Evolutionary conservation across 2,329 filamentous ascomycete species (phyloP), one percentile per base, ranked within the genome.

Genomic region (Peltaster fructicola): DNA sequence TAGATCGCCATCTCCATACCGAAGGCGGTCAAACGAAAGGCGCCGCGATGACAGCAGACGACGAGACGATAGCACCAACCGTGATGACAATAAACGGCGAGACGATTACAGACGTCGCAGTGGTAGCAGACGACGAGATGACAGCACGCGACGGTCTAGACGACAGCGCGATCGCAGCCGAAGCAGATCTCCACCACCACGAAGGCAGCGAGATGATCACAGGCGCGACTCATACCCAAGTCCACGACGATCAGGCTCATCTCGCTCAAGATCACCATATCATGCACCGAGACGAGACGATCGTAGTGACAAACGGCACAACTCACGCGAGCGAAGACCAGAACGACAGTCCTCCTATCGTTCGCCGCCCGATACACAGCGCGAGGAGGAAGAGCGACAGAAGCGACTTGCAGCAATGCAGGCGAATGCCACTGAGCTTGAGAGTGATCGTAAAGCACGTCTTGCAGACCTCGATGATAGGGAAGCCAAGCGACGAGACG

Each of bases 361-460:
- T 7, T 44, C 43, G 15, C 41, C 44, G 9, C 39, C 39, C 3
- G 33, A 39, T 8, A 24, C 30, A 11, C 20, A 26, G 15, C 11
- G 14, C 17, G 43, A 41, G 11, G 43, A 41, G 11, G 48, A 43
- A 6, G 49, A 47, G 27, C 46, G 47, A 15, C 45, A 43, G 7
- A 43, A 37, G 17, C 52, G 47, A 28, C 33, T 54, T 7, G 51
- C 51, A 4, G 50, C 43, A 7, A 56, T 55, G 52, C 50, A 52
- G 23, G 43, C 40, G 10, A 49, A 52, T 27, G 52, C 51, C 19
- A 62, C 60, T 1, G 67, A 74, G 7, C 56, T 90, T 23, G 77
- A 85, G 38, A 45, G 57, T n/a, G 71, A 76, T 37, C 70, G 81
- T 15, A 66, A 67, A 35, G 61, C 65, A 30, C 66, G 80, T 13